Evolutionary conservation across 768 basidiomycete species (phyloP).

Genomic region (Ramaria rubella): DNA sequence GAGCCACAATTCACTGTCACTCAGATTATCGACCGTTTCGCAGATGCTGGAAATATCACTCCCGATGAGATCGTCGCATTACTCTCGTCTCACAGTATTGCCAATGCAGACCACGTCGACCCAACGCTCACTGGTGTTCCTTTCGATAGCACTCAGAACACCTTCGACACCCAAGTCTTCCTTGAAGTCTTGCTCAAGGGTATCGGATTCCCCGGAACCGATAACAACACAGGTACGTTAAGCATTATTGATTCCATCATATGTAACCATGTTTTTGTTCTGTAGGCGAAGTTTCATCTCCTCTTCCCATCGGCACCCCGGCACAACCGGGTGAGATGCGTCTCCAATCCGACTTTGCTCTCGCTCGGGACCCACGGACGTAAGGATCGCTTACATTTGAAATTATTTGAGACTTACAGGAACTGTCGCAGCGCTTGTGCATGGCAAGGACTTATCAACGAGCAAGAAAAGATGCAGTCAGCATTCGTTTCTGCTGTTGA

Average conservation of each 20-base stretch:
- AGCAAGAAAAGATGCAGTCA: constrained; percentile 1
- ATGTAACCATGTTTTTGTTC: not conserved
- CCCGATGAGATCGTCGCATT: constrained; percentile 7
- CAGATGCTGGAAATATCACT: constrained; percentile 3
- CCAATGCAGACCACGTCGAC: constrained; percentile 3
- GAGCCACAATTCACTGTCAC: constrained; percentile 7
- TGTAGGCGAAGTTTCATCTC: constrained; percentile 26
- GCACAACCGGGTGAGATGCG: constrained; percentile 9
- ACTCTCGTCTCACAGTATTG: constrained; percentile 11
- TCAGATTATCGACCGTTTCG: constrained; percentile 6
- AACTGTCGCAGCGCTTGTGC: not conserved
- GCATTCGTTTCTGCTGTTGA: not conserved
- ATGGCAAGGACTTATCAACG: constrained; percentile 10
- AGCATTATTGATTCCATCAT: not conserved
- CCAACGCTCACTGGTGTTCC: not conserved
- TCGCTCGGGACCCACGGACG: constrained; percentile 8
- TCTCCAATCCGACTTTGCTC: constrained; percentile 8
- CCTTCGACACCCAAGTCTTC: constrained; percentile 8
- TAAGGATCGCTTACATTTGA: not conserved
- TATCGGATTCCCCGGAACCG: constrained; percentile 1
- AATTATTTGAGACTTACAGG: not conserved
- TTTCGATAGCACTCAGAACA: constrained; percentile 9
- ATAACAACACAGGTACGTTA: constrained; percentile 17
- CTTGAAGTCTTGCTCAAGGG: constrained; percentile 8
- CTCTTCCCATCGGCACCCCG: constrained; percentile 17